phyloP scores from a whole-genome alignment of 768 basidiomycete genomes.

The Boletus tomentosulus region DNA sequence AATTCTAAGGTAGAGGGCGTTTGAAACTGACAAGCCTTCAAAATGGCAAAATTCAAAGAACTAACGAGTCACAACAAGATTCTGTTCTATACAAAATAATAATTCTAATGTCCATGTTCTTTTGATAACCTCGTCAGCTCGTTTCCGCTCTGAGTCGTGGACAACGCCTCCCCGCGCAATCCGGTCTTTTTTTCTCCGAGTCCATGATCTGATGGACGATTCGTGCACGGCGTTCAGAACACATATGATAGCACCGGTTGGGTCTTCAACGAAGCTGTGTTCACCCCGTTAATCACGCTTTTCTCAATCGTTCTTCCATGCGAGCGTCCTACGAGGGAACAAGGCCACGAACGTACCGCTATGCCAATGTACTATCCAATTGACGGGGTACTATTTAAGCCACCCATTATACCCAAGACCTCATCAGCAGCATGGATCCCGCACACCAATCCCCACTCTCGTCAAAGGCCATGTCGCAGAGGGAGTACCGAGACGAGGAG shows the following conservation, averaged over 20 bases:
- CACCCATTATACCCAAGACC: not conserved
- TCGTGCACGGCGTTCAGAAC: not conserved
- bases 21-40: no score
- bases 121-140: not conserved
- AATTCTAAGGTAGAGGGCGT: not conserved
- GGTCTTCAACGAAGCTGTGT: not conserved
- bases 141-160: no score
- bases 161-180: no score
- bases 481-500: conserved; percentile 24
- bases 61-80: no score
- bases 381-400: not conserved
- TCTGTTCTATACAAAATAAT: no score
- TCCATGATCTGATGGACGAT: no score
- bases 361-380: not conserved
- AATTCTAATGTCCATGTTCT: not conserved
- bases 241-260: not conserved
- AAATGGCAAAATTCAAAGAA: no score
- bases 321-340: not conserved
- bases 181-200: no score
- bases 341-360: not conserved
- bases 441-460: not conserved
- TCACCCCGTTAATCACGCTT: not conserved
- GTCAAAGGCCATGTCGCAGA: conserved; percentile 3
- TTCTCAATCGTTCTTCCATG: not conserved
- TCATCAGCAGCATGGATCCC: not conserved